A percentile compares a stretch with the other conserved stretches of the same genome.
These are phyloP conservation scores for Didymella pomorum DNA, from an alignment of 2,329 filamentous ascomycete species.

Conservation along the genomic window DNA sequence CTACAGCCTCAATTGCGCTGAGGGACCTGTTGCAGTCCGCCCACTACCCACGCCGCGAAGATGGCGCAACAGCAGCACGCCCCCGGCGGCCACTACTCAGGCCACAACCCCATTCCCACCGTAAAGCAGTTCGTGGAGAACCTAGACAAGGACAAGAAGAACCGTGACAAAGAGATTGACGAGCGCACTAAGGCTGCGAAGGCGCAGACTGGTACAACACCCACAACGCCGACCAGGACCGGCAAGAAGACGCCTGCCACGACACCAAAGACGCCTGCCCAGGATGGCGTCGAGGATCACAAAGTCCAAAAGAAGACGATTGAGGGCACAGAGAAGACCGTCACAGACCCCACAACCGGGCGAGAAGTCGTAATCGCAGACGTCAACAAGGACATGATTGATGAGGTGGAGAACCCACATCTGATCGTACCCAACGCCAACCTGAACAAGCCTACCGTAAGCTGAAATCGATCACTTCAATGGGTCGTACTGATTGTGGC, in stretches of 20 bases:
- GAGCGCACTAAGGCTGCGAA: slow-evolving; percentile 57
- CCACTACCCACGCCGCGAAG: slow-evolving; percentile 12
- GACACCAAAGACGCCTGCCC: slow-evolving; percentile 33
- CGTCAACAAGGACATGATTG: slow-evolving; percentile 73
- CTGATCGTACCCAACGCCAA: slow-evolving; percentile 91
- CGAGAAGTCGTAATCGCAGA: slow-evolving; percentile 87
- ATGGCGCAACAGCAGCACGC: slow-evolving; percentile 59
- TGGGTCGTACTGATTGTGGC: slow-evolving; percentile 22
- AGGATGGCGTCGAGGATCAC: slow-evolving; percentile 55
- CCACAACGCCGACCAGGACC: slow-evolving; percentile 32
- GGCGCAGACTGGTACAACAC: slow-evolving; percentile 49
- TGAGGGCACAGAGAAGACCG: slow-evolving; percentile 62
- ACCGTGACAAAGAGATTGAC: slow-evolving; percentile 77
- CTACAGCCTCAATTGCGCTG: slow-evolving; percentile 22
- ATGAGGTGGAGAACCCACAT: slow-evolving; percentile 74
- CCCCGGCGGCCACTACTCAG: slow-evolving; percentile 78
- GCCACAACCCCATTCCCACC: slow-evolving; percentile 83
- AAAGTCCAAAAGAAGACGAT: slow-evolving; percentile 56
- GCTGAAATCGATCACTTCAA: slow-evolving; percentile 8
- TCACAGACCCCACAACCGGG: slow-evolving; percentile 89
- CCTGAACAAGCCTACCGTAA: slow-evolving; percentile 73
- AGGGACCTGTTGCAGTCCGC: slow-evolving; percentile 11
- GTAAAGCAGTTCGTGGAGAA: slow-evolving; percentile 83
- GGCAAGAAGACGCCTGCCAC: slow-evolving; percentile 50
- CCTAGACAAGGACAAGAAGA: slow-evolving; percentile 79